These are phyloP conservation scores for Eimeria maxima DNA, from an alignment of 169 alveolate species.

Conservation along the genomic window DNA sequence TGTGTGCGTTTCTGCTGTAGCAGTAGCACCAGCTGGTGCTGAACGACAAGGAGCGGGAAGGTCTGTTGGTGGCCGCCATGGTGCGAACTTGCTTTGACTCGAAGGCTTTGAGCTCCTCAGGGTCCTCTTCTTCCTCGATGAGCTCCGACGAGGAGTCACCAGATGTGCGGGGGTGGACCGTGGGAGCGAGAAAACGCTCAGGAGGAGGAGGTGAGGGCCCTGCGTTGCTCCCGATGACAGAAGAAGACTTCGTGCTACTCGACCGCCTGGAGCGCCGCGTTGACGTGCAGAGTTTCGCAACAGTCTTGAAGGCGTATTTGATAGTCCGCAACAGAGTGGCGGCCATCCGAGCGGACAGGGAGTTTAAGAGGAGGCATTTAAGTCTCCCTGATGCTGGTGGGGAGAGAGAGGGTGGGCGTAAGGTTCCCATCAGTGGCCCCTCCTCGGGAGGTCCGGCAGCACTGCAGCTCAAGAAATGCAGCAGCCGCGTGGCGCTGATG, in stretches of 20 bases:
- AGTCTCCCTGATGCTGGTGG: background rate
- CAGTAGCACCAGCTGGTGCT: background rate
- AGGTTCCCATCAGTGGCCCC: background rate
- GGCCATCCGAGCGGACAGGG: conserved; percentile 74
- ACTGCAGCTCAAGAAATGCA: background rate
- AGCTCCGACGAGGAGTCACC: background rate
- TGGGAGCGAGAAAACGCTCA: background rate
- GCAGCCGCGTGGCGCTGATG: conserved; percentile 46
- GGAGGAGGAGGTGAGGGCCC: background rate
- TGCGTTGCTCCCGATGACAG: conserved; percentile 63
- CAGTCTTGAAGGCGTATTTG: conserved; percentile 77
- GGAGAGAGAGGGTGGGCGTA: background rate
- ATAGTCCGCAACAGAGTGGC: conserved; percentile 63
- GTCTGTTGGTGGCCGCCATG: background rate
- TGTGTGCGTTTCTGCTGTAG: background rate
- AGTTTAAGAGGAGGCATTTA: conserved; percentile 10
- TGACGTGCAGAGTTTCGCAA: conserved; percentile 71
- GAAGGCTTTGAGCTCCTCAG: background rate
- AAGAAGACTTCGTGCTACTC: conserved; percentile 32
- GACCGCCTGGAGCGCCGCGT: conserved; percentile 73
- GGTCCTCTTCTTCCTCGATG: background rate
- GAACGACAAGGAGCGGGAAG: background rate
- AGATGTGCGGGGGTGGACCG: background rate
- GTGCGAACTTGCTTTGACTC: conserved; percentile 57
- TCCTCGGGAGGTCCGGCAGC: background rate